phyloP scores from a whole-genome alignment of 768 basidiomycete genomes.

The Collybiopsis luxurians region DNA sequence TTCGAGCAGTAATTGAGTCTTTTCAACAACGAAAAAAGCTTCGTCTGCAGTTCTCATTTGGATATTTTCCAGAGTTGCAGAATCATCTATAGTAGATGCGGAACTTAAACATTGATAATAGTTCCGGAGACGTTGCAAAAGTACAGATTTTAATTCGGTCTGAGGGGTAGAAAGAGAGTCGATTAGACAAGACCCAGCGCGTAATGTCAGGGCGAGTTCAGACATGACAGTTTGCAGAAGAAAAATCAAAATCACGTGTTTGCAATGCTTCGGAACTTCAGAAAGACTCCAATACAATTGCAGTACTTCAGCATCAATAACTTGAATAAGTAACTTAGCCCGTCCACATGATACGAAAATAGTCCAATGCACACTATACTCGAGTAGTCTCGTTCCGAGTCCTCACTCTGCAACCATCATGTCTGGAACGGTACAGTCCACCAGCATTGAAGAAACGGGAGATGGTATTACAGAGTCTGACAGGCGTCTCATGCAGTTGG shows the following conservation, averaged over 20 bases:
- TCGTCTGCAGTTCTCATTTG: constrained; percentile 55
- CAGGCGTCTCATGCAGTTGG: constrained; percentile 45
- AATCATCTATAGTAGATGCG: constrained; percentile 11
- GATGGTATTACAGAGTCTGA: constrained; percentile 26
- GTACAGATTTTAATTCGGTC: constrained; percentile 31
- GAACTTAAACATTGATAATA: constrained; percentile 33
- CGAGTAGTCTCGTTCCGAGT: too few relatives aligned
- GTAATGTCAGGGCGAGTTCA: background rate
- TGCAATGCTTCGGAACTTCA: too few relatives aligned
- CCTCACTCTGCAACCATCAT: background rate
- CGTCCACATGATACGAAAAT: too few relatives aligned
- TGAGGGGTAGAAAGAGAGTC: constrained; percentile 6
- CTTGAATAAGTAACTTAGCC: too few relatives aligned
- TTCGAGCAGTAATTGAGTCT: constrained; percentile 43
- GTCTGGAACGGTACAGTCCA: background rate
- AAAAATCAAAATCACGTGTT: too few relatives aligned
- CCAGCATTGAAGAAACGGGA: background rate
- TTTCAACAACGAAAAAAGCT: constrained; percentile 47
- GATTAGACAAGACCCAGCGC: constrained; percentile 5
- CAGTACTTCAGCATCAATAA: too few relatives aligned
- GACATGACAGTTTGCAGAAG: constrained; percentile 5
- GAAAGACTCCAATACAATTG: too few relatives aligned
- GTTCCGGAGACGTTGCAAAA: constrained; percentile 35
- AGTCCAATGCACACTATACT: too few relatives aligned
- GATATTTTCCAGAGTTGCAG: constrained; percentile 34